A percentile compares a stretch with the other conserved stretches of the same genome.
These are phyloP conservation scores for Aspergillus fumigatus DNA, from an alignment of 2,329 filamentous ascomycete species.

Conservation along the genomic window DNA sequence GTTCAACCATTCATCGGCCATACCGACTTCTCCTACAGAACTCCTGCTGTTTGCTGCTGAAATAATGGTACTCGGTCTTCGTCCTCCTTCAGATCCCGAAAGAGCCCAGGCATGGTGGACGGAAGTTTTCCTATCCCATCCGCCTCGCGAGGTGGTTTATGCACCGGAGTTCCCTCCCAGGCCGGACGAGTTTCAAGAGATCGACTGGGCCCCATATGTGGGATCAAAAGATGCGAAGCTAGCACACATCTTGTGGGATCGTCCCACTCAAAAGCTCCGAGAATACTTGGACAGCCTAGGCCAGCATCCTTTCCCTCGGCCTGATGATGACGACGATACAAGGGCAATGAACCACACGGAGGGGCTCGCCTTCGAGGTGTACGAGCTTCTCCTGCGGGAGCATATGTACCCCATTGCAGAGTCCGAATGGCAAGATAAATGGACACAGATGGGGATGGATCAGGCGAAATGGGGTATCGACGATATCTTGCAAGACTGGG, in stretches of 20 bases:
- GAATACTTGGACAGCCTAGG: slow-evolving; percentile 7
- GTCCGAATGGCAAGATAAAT: slow-evolving; percentile 9
- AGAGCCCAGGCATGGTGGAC: neutral
- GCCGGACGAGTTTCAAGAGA: slow-evolving; percentile 24
- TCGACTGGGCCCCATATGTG: slow-evolving; percentile 23
- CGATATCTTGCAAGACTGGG: slow-evolving; percentile 13
- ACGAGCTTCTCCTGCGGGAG: slow-evolving; percentile 26
- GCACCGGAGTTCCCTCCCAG: slow-evolving; percentile 19
- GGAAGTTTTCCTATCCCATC: neutral
- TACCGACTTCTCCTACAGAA: neutral
- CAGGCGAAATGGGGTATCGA: slow-evolving; percentile 8
- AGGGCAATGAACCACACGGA: slow-evolving; percentile 8
- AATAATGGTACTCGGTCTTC: neutral
- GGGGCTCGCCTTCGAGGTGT: slow-evolving; percentile 27
- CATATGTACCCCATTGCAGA: slow-evolving; percentile 15
- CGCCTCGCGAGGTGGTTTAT: neutral
- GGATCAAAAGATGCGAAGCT: slow-evolving; percentile 18
- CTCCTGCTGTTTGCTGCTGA: neutral
- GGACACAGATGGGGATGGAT: slow-evolving; percentile 7
- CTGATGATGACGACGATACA: neutral
- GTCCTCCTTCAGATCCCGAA: neutral
- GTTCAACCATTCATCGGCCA: neutral
- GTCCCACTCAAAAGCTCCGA: slow-evolving; percentile 16
- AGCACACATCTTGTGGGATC: slow-evolving; percentile 26
- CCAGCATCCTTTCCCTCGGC: neutral